These are phyloP conservation scores for Mucor piriformis DNA, from an alignment of 371 early-diverging fungal species.

Conservation along the genomic window DNA sequence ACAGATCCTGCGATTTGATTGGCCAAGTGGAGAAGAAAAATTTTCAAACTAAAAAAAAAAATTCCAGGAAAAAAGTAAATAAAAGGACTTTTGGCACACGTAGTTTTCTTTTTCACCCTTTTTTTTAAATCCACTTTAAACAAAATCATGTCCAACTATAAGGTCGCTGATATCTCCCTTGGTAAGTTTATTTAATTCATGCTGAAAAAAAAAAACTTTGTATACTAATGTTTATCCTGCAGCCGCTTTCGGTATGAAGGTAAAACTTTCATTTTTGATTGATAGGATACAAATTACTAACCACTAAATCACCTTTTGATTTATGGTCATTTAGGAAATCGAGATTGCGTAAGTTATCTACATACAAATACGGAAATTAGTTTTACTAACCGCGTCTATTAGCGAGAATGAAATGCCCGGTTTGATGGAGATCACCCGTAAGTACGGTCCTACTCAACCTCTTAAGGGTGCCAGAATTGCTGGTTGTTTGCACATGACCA, in stretches of 20 bases:
- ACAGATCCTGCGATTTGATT: constrained; percentile 15
- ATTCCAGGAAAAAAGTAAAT: constrained; percentile 10
- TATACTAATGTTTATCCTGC: background rate
- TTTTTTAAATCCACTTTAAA: constrained; percentile 2
- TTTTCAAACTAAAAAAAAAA: constrained; percentile 20
- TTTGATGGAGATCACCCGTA: constrained; percentile 90
- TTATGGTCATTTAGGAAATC: constrained; percentile 41
- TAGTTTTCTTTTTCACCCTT: constrained; percentile 10
- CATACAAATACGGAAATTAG: background rate
- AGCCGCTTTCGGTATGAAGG: constrained; percentile 56
- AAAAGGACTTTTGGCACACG: constrained; percentile 1
- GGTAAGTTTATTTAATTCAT: constrained; percentile 53
- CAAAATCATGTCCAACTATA: constrained; percentile 38
- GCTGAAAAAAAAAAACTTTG: background rate
- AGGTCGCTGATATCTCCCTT: constrained; percentile 90
- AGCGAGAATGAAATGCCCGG: constrained; percentile 99
- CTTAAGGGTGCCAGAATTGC: constrained; percentile 97
- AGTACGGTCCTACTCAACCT: constrained; percentile 91
- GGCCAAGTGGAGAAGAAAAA: constrained; percentile 14
- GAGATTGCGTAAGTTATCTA: constrained; percentile 40
- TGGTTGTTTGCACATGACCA: constrained; percentile 99
- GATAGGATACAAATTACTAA: background rate
- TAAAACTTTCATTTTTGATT: constrained; percentile 2
- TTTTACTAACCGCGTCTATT: background rate
- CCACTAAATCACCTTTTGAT: background rate